Evolutionary conservation across 352 stramenopile species (phyloP).

Genomic region (Globisporangium iwayamae): DNA sequence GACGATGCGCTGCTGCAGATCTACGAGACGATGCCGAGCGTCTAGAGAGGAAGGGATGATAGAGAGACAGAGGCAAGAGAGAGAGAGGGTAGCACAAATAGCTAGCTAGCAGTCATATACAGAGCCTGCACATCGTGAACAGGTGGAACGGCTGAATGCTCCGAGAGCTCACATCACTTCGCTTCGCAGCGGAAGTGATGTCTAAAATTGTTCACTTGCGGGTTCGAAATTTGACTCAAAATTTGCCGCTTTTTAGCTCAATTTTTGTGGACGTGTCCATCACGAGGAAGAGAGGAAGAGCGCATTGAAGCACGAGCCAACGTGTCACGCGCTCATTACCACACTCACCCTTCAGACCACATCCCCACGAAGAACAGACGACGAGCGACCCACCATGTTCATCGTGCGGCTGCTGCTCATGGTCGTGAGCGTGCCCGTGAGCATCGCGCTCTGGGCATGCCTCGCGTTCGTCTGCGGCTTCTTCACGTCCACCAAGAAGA

Average conservation of each 20-base stretch:
- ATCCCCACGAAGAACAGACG: background rate
- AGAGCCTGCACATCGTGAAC: background rate
- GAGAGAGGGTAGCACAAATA: background rate
- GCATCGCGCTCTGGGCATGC: slow-evolving; percentile 8
- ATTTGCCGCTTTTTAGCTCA: background rate
- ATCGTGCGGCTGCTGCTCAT: slow-evolving; percentile 14
- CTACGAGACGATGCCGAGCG: slow-evolving; percentile 74
- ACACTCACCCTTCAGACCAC: background rate
- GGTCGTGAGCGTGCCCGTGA: slow-evolving; percentile 13
- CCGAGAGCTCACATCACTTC: no score
- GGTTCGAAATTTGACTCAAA: background rate
- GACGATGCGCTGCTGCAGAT: slow-evolving; percentile 88
- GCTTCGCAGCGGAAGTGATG: no score
- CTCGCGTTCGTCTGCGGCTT: slow-evolving; percentile 16
- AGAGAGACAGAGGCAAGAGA: background rate
- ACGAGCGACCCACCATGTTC: slow-evolving; percentile 1
- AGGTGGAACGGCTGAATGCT: background rate
- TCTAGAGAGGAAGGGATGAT: slow-evolving; percentile 17
- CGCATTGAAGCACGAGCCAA: background rate
- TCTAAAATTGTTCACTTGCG: no score
- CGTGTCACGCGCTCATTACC: background rate
- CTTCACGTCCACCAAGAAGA: slow-evolving; percentile 11
- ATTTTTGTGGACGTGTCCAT: background rate
- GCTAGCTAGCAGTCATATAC: background rate
- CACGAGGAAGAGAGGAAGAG: background rate